phyloP scores from a whole-genome alignment of 1,139 yeast species.

The Pichia sp. region DNA sequence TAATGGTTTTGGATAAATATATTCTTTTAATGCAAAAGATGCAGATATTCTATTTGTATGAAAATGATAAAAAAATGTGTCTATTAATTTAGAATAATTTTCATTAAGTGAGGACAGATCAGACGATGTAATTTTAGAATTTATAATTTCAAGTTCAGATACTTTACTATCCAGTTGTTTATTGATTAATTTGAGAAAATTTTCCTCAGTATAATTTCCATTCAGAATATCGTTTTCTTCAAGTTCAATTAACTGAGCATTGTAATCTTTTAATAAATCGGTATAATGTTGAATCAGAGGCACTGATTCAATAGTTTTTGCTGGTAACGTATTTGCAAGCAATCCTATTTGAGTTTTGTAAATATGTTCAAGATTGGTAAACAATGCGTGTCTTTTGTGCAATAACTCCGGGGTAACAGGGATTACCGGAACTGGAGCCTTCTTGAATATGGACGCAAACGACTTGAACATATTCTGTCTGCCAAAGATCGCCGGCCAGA shows the following conservation, averaged over 20 bases:
- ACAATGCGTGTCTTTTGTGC: slow-evolving; percentile 9
- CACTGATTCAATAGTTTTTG: background rate
- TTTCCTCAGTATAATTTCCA: slow-evolving; percentile 6
- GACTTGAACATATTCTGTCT: slow-evolving; percentile 11
- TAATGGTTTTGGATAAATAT: slow-evolving; percentile 17
- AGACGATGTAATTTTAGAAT: slow-evolving; percentile 14
- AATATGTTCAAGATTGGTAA: slow-evolving; percentile 8
- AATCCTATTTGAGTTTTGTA: slow-evolving; percentile 15
- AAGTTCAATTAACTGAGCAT: background rate
- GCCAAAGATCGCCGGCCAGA: too few relatives aligned
- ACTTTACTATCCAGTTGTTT: slow-evolving; percentile 17
- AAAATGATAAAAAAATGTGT: slow-evolving; percentile 21
- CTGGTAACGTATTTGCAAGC: slow-evolving; percentile 2
- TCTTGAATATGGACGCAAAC: slow-evolving; percentile 10
- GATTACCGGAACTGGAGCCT: slow-evolving; percentile 2
- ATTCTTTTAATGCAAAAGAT: slow-evolving; percentile 23
- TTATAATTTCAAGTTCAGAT: slow-evolving; percentile 21
- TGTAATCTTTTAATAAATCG: slow-evolving; percentile 5
- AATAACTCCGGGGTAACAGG: slow-evolving; percentile 16
- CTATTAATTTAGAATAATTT: slow-evolving; percentile 18
- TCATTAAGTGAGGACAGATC: slow-evolving; percentile 20
- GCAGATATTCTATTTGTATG: slow-evolving; percentile 24
- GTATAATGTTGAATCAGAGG: slow-evolving; percentile 12
- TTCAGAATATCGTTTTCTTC: background rate
- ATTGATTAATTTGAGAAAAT: slow-evolving; percentile 9